Conservation (phyloP, 176 grass and related monocot species). For the Otatea glauca region DNA sequence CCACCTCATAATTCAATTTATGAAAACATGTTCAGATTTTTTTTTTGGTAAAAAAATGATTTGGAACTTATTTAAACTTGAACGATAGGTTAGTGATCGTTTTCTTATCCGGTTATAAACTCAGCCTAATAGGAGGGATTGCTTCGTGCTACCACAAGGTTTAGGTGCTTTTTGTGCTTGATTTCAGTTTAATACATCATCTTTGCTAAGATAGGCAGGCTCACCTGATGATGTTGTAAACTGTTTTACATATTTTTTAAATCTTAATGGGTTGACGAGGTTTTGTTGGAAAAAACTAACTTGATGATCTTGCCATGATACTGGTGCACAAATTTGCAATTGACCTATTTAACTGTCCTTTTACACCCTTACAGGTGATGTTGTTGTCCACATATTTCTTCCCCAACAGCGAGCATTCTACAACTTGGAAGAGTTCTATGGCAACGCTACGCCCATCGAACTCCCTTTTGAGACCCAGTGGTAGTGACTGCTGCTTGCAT, state of each 20-base stretch:
- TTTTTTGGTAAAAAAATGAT: not conserved
- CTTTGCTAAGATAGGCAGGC: not conserved
- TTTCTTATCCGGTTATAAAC: not conserved
- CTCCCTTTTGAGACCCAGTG: slow-evolving; percentile 78
- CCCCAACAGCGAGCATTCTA: slow-evolving; percentile 86
- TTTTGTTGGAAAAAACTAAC: not conserved
- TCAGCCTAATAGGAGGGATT: not conserved
- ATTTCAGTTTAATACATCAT: not conserved
- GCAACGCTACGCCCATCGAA: slow-evolving; percentile 78
- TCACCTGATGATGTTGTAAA: not conserved
- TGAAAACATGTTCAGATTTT: not conserved
- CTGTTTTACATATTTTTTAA: not conserved
- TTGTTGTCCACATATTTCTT: slow-evolving; percentile 98
- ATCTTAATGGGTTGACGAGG: not conserved
- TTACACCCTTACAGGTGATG: slow-evolving; percentile 65
- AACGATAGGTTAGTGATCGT: not conserved
- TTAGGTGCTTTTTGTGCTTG: not conserved
- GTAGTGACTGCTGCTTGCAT: slow-evolving; percentile 23
- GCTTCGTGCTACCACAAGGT: not conserved
- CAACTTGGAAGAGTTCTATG: slow-evolving; percentile 97
- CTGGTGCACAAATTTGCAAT: not conserved
- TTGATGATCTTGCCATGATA: not conserved
- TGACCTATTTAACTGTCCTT: not conserved
- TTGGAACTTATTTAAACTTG: not conserved
- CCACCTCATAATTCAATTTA: not conserved